Evolutionary conservation across 2,329 filamentous ascomycete species (phyloP), one percentile per base, ranked within the genome.

Genomic region (Pestalotiopsis sp.): DNA sequence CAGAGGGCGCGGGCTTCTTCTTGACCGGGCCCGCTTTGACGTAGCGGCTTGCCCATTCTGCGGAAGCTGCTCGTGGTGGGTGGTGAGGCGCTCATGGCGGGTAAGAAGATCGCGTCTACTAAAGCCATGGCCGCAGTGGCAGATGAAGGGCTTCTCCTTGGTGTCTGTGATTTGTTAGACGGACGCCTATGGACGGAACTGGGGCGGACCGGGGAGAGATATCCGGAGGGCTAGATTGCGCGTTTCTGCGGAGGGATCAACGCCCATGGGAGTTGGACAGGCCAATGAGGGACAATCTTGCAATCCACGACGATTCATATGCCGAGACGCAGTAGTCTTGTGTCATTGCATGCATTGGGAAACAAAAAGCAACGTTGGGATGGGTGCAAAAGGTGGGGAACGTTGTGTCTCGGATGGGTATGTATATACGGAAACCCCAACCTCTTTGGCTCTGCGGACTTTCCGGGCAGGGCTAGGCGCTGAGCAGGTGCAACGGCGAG

Each of bases 91-190:
- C 69, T 83, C 79, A 70, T 84, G 83, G 25, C 83, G 79, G 62
- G 82, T 83, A 71, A 84, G 73, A 14, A 84, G 75, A 72, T 84
- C 83, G 23, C 83, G 79, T 23, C 83, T 78, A 11, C 83, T 80
- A 71, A 84, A 84, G 1, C 83, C 81, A 12, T 81, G 80, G 66
- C 82, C 81, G 72, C 83, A 84, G 56, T 75, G 77, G 68, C 83
- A 84, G 23, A 83, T 69, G 70, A 83, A 84, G 1, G 83, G 83
- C 70, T 84, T 84, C 74, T 84, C 83, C 65, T 84, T 84, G 67
- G 83, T 84, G 72, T 84, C 83, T 84, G 17, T 60, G 52, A 36
- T 27, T 39, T 52, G 27, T 52, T 67, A 41, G 45, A 52, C 31
- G 4, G 27, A 11, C 56, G 31, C 25, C 59, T n/a, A 39, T 23